Conservation (phyloP, 192 early-diverging fungal genomes). For the Entomortierella chlamydospora region DNA sequence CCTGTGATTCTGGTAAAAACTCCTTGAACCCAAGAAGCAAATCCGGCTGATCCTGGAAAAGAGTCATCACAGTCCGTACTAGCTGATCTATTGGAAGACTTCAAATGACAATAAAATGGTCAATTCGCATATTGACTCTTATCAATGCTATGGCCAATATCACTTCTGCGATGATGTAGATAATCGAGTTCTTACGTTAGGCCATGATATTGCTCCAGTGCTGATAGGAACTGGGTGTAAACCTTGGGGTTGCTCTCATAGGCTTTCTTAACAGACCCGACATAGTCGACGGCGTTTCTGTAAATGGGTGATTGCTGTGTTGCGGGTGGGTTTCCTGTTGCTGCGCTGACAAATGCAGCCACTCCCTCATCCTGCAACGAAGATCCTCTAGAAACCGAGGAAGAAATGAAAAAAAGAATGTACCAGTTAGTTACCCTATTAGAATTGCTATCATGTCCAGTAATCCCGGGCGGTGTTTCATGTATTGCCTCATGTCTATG, state of each 20-base stretch:
- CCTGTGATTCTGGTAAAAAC: constrained; percentile 46
- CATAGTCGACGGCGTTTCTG: constrained; percentile 42
- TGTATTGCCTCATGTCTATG: too few relatives aligned
- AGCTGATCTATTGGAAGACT: constrained; percentile 41
- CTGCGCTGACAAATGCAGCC: constrained; percentile 26
- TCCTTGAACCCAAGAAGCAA: constrained; percentile 51
- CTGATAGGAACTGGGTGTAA: constrained; percentile 37
- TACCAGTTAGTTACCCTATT: not conserved
- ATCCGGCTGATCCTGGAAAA: constrained; percentile 54
- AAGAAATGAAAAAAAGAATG: constrained; percentile 2
- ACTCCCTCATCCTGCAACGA: constrained; percentile 11
- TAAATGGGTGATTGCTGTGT: constrained; percentile 33
- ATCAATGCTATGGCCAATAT: not conserved
- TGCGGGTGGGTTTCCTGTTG: constrained; percentile 8
- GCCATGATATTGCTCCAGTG: constrained; percentile 43
- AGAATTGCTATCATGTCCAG: too few relatives aligned
- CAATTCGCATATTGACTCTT: too few relatives aligned
- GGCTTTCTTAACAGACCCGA: constrained; percentile 48
- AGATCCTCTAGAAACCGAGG: not conserved
- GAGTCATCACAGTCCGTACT: constrained; percentile 44
- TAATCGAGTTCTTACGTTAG: constrained; percentile 16
- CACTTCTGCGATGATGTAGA: not conserved
- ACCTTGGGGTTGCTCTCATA: constrained; percentile 43
- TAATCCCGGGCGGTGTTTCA: too few relatives aligned
- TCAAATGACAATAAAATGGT: too few relatives aligned